Evolutionary conservation across 164 flowering plant genomes (phyloP).

Genomic region (Houttuynia cordata): DNA sequence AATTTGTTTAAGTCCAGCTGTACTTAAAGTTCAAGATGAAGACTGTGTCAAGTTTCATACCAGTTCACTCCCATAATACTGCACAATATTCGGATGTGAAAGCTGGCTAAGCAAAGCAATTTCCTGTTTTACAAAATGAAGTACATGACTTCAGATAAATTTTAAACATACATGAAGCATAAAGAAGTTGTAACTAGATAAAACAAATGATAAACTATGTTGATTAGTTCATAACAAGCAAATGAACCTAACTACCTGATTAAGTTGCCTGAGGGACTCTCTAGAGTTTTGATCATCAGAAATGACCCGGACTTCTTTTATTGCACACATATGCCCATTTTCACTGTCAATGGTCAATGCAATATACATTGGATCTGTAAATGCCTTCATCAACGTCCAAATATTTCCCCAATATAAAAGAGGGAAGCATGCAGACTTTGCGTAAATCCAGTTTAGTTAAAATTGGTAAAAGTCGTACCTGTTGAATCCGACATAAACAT

Average conservation of each 20-base stretch:
- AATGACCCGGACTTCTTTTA: slow-evolving; percentile 74
- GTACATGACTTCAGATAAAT: background rate
- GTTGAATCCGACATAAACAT: slow-evolving; percentile 89
- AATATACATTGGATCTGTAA: background rate
- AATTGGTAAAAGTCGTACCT: slow-evolving; percentile 29
- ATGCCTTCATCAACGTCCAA: too few species aligned
- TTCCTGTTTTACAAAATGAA: slow-evolving; percentile 40
- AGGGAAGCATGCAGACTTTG: background rate
- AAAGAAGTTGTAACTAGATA: too few species aligned
- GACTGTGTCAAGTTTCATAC: slow-evolving; percentile 25
- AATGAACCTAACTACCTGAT: slow-evolving; percentile 40
- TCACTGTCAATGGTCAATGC: slow-evolving; percentile 35
- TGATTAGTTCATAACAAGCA: background rate
- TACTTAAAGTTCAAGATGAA: background rate
- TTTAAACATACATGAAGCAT: background rate
- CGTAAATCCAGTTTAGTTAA: background rate
- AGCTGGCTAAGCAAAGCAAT: slow-evolving; percentile 76
- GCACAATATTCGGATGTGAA: slow-evolving; percentile 81
- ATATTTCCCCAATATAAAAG: background rate
- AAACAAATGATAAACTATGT: background rate
- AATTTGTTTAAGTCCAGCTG: too few species aligned
- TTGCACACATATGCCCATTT: slow-evolving; percentile 88
- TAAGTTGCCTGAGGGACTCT: slow-evolving; percentile 79
- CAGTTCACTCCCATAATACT: slow-evolving; percentile 78
- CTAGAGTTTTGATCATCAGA: slow-evolving; percentile 70